Percentiles rank a stretch among this genome's conserved stretches.
Evolutionary conservation across 179 eudicot genomes (phyloP).

Genomic region (Amaranthus tricolor): DNA sequence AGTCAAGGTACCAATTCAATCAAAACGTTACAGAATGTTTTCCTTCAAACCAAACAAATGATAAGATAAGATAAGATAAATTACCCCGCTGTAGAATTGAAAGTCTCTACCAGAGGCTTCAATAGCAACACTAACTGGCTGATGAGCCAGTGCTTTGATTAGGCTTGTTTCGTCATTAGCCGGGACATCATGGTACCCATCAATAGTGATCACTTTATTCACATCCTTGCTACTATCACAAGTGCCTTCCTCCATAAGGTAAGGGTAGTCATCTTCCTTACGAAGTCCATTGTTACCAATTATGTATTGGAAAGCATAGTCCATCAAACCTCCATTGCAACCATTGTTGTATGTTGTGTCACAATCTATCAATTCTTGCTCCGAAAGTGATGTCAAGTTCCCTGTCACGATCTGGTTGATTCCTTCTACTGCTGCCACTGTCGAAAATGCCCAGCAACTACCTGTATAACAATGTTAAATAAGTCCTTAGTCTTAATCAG

Average conservation of each 20-base stretch:
- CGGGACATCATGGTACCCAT: slow-evolving; percentile 49
- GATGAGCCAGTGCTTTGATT: slow-evolving; percentile 48
- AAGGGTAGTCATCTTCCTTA: slow-evolving; percentile 77
- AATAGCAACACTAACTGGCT: slow-evolving; percentile 47
- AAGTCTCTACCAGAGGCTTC: slow-evolving; percentile 52
- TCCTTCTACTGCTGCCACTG: slow-evolving; percentile 78
- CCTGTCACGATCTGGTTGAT: slow-evolving; percentile 75
- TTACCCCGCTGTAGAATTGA: slow-evolving; percentile 57
- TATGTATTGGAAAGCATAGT: slow-evolving; percentile 63
- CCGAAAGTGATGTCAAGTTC: slow-evolving; percentile 64
- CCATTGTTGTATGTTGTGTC: slow-evolving; percentile 60
- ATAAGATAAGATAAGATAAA: not conserved
- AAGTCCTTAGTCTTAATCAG: too few relatives aligned
- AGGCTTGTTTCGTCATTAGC: slow-evolving; percentile 43
- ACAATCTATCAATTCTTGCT: slow-evolving; percentile 70
- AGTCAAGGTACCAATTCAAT: not conserved
- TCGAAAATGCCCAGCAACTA: slow-evolving; percentile 78
- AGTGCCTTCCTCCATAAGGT: slow-evolving; percentile 76
- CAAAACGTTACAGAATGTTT: too few relatives aligned
- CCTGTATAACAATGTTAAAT: slow-evolving; percentile 32
- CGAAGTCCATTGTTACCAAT: slow-evolving; percentile 57
- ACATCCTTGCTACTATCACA: slow-evolving; percentile 43
- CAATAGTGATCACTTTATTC: slow-evolving; percentile 30
- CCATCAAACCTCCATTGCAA: slow-evolving; percentile 84
- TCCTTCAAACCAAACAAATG: too few relatives aligned